Evolutionary conservation across 139 green algal species (phyloP).

Genomic region (Picochlorum sp.): DNA sequence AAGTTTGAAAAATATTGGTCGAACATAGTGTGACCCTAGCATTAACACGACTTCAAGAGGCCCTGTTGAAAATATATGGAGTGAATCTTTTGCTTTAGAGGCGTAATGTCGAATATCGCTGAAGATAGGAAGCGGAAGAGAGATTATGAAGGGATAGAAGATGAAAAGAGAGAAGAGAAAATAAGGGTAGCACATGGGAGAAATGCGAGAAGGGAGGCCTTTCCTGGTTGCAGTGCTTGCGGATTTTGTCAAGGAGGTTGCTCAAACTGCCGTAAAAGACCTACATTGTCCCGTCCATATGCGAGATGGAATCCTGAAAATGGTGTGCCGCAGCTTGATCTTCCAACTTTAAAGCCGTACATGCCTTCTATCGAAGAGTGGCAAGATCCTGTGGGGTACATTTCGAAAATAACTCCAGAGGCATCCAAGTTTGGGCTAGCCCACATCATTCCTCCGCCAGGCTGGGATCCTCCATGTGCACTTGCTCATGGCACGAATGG

Average conservation of each 20-base stretch:
- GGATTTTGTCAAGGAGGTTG: constrained; percentile 21
- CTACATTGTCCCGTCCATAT: neutral
- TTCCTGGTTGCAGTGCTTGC: constrained; percentile 40
- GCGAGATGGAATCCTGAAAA: constrained; percentile 13
- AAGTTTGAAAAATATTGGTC: no score
- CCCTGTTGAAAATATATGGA: no score
- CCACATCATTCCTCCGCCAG: constrained; percentile 72
- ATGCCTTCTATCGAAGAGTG: constrained; percentile 69
- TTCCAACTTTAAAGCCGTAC: constrained; percentile 44
- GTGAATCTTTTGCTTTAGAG: no score
- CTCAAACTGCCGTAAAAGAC: constrained; percentile 9
- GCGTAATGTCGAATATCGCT: no score
- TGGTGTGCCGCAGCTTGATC: constrained; percentile 12
- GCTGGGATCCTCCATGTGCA: constrained; percentile 35
- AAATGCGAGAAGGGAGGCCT: constrained; percentile 12
- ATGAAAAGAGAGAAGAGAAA: neutral
- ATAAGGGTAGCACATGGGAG: neutral
- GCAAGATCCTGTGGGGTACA: constrained; percentile 67
- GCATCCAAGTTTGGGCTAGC: constrained; percentile 67
- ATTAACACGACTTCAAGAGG: no score
- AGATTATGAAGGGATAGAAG: no score
- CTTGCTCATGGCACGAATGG: constrained; percentile 45
- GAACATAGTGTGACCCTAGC: no score
- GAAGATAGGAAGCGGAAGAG: no score
- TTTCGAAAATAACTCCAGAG: constrained; percentile 44